Evolutionary conservation across 345 rosid genomes (phyloP), one percentile per base, ranked within the genome.

Genomic region (Schrenkiella parvula): DNA sequence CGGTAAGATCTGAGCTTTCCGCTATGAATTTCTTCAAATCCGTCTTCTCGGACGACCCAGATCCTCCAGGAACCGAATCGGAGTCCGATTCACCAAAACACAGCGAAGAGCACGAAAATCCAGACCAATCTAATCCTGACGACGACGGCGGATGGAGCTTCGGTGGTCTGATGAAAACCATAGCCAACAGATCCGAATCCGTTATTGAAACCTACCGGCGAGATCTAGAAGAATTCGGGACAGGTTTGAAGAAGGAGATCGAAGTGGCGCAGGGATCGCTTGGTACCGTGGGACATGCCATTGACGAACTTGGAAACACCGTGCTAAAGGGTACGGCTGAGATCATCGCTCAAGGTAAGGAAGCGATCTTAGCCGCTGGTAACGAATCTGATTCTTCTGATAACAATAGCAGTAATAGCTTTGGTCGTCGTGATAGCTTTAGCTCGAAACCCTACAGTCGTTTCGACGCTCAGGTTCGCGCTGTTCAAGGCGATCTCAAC

Each of bases 211-310:
- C 90, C 23, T 90, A 93, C 83, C 87, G 93, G 22, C 92, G 93
- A 50, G 97, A 90, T 81, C 92, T 93, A 8, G 68, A 86, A 72
- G 97, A 93, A 71, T 93, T 93, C 64, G 84, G 93, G 17, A 73
- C 92, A 31, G 98, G 97, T 26, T 68, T 93, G 19, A 84, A 79
- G 82, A 91, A 90, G 70, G 98, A 93, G 87, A 82, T 93, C 75
- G 93, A 89, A 75, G 96, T 86, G 22, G 97, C 95, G 4, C 97
- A 91, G 22, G 92, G 97, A 35, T 93, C 97, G 43, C 76, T 89
- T n/a, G 97, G 73, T 29, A 83, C 76, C 3, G 92, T 93, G 1
- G 81, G 93, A 7, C 85, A 82, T 47, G 82, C 76, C 32, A 84
- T 93, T 58, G 95, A 91, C 63, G 97, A 86, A 22, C 58, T 90